Evolutionary conservation across 768 basidiomycete species (phyloP), one percentile per base, ranked within the genome.

Genomic region (Cyclocybe aegerita): DNA sequence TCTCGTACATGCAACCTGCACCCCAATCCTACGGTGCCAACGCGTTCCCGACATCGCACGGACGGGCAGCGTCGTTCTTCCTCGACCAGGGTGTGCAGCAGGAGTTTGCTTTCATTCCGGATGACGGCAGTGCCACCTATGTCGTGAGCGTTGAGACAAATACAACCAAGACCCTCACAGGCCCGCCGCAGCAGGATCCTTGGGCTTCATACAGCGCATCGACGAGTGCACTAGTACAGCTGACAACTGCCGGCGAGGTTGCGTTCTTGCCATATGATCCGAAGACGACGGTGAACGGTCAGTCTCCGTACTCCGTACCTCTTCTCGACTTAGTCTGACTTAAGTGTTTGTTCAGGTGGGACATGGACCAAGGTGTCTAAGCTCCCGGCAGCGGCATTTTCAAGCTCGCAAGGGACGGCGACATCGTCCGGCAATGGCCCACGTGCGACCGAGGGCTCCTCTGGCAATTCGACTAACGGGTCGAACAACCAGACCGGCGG

Each of bases 1-100:
- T 81, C 67, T 80, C 87, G 16, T 89, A 74, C 75, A 88, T 88
- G 80, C 93, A 95, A 66, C 84, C 90, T 8, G 67, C 74, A 8
- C 55, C 83, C 5, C 89, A 91, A 61, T 48, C 75, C 0, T 92
- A 84, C 65, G 80, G 80, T 40, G 65, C 76, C 30, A 23, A 23
- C 2, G 45, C 50, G 1, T 86, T 91, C 80, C 90, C 90, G 9
- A 78, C 81, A 15, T 69, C 74, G 0, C 80, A 86, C 55, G 90
- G 90, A 14, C 77, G 85, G 61, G 77, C 85, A 1, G 70, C 87
- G 3, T 86, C 84, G 14, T 81, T 92, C 70, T 91, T 90, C 75
- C 74, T 79, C 54, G 64, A 66, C 0, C 52, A 54, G 43, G 80
- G 78, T 40, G 82, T 85, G 10, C 88, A 89, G 58, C 73, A 83